Evolutionary conservation across 1,139 yeast genomes (phyloP).

Genomic region (Diutina rugosa): DNA sequence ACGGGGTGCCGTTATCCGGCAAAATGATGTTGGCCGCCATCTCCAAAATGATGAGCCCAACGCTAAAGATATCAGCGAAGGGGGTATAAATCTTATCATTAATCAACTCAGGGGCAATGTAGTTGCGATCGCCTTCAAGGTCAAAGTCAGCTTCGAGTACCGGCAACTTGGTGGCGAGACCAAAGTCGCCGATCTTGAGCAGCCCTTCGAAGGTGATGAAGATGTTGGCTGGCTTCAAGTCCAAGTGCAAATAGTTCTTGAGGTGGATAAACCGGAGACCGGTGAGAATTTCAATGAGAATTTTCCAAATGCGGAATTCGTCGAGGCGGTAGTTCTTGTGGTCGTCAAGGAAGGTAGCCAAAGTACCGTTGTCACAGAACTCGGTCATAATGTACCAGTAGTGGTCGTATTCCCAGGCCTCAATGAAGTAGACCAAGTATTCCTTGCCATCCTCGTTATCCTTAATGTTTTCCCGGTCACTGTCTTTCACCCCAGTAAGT

Average conservation of each 20-base stretch:
- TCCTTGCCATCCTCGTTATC: constrained; percentile 70
- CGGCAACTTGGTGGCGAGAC: constrained; percentile 43
- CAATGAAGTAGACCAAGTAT: constrained; percentile 64
- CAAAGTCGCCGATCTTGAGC: constrained; percentile 76
- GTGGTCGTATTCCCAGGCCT: constrained; percentile 74
- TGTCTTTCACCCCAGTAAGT: constrained; percentile 27
- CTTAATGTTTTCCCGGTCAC: constrained; percentile 16
- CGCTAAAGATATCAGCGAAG: constrained; percentile 88
- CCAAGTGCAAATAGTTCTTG: constrained; percentile 68
- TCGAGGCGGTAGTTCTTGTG: constrained; percentile 68
- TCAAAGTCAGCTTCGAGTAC: constrained; percentile 52
- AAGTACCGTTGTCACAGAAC: constrained; percentile 87
- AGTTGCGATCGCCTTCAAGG: constrained; percentile 94
- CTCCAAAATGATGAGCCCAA: constrained; percentile 86
- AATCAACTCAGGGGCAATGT: constrained; percentile 93
- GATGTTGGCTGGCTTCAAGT: constrained; percentile 89
- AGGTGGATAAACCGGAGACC: constrained; percentile 78
- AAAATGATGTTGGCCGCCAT: constrained; percentile 90
- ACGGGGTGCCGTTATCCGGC: constrained; percentile 93
- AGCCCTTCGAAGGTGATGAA: constrained; percentile 92
- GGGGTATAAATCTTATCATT: constrained; percentile 74
- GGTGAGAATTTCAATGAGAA: constrained; percentile 63
- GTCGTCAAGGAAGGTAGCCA: constrained; percentile 69
- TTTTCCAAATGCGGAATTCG: constrained; percentile 97
- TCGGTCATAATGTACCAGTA: constrained; percentile 89